Evolutionary conservation across 169 alveolate species (phyloP).

Genomic region (Eimeria praecox): DNA sequence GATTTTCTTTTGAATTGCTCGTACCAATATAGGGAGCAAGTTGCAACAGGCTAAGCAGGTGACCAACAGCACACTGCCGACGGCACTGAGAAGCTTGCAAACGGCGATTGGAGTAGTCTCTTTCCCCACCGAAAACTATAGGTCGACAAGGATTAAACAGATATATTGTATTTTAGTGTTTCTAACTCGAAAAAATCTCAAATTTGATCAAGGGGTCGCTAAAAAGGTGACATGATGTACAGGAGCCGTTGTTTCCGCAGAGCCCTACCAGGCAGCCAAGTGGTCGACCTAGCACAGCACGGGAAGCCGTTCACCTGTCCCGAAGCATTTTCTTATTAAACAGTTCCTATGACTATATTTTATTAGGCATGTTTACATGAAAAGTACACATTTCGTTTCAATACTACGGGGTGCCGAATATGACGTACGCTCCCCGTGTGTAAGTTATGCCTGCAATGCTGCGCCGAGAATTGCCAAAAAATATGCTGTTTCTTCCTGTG

Average conservation of each 20-base stretch:
- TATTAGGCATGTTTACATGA: not conserved
- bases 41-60: no score
- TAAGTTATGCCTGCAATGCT: constrained; percentile 33
- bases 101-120: not conserved
- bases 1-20: no score
- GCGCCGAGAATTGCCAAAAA: not conserved
- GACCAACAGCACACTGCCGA: not conserved
- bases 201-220: not conserved
- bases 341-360: not conserved
- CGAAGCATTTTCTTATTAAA: not conserved
- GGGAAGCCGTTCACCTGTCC: not conserved
- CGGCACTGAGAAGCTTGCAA: not conserved
- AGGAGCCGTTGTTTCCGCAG: not conserved
- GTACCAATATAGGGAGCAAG: no score
- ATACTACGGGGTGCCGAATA: not conserved
- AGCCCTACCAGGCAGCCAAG: constrained; percentile 19
- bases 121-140: not conserved
- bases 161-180: not conserved
- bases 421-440: not conserved
- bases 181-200: not conserved
- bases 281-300: constrained; percentile 2
- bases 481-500: constrained; percentile 8
- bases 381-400: not conserved
- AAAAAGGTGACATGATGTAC: not conserved
- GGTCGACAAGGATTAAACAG: not conserved